A percentile compares a stretch with the other conserved stretches of the same genome.
Conservation (phyloP, 2,329 filamentous ascomycete species). For the Mollisia scopiformis region DNA sequence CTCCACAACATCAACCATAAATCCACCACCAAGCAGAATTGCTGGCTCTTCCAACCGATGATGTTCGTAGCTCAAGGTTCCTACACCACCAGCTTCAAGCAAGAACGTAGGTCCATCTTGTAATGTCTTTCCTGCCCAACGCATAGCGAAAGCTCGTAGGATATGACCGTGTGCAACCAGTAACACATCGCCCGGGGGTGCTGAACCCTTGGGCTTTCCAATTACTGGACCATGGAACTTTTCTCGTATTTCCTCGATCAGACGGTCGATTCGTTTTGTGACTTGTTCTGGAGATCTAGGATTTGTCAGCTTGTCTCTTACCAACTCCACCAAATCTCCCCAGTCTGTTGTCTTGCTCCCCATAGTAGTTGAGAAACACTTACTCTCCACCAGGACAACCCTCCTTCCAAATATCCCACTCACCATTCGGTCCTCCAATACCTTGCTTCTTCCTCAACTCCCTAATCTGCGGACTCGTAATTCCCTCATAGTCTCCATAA, state of each 20-base stretch:
- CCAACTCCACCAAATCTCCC: background rate
- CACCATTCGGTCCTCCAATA: constrained; percentile 42
- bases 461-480: constrained; percentile 72
- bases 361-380: constrained; percentile 37
- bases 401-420: constrained; percentile 90
- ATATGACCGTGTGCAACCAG: constrained; percentile 92
- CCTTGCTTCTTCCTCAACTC: constrained; percentile 59
- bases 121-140: constrained; percentile 78
- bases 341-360: no score
- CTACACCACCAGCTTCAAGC: constrained; percentile 86
- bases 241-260: constrained; percentile 75
- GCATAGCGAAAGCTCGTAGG: constrained; percentile 82
- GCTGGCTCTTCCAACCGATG: constrained; percentile 78
- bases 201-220: constrained; percentile 49
- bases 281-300: constrained; percentile 61
- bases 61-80: constrained; percentile 83
- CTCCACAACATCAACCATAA: constrained; percentile 35
- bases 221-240: constrained; percentile 64
- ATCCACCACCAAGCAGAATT: constrained; percentile 73
- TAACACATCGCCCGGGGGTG: constrained; percentile 59
- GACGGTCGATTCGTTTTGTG: constrained; percentile 68
- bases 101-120: constrained; percentile 75
- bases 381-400: constrained; percentile 85
- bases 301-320: background rate
- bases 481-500: constrained; percentile 85